phyloP scores from a whole-genome alignment of 306 rosid species.

The Malus orientalis region DNA sequence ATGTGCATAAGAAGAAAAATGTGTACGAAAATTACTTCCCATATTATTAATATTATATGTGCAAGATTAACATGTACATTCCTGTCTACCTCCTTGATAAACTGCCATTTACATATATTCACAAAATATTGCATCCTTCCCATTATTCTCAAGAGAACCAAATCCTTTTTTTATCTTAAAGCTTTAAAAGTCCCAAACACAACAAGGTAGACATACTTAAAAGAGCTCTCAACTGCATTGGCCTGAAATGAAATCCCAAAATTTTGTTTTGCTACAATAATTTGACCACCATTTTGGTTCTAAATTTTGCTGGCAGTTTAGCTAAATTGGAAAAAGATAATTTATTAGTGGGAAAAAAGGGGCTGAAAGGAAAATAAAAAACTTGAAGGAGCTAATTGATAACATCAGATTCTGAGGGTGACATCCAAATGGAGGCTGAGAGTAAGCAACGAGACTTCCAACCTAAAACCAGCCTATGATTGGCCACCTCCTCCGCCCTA shows the following conservation, averaged over 20 bases:
- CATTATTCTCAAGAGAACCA: not conserved
- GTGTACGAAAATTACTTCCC: not conserved
- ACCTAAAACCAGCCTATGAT: conserved; percentile 54
- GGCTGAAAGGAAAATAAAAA: not conserved
- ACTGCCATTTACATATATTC: not conserved
- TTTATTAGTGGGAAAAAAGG: too few relatives aligned
- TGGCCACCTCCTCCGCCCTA: conserved; percentile 44
- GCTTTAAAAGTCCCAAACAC: not conserved
- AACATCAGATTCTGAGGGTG: conserved; percentile 9
- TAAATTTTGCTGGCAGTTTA: not conserved
- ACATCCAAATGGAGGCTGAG: conserved; percentile 68
- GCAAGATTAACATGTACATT: not conserved
- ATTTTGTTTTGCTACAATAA: not conserved
- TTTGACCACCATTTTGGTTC: not conserved
- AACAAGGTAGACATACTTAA: not conserved
- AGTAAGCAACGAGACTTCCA: conserved; percentile 75
- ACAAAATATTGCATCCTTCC: not conserved
- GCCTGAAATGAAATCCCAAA: not conserved
- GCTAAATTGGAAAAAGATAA: not conserved
- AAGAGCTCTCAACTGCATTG: not conserved
- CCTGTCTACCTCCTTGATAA: not conserved
- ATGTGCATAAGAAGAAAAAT: not conserved
- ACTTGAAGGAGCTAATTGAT: not conserved
- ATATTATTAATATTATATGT: not conserved
- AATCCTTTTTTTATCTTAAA: not conserved